These are phyloP conservation scores for Saccharomycopsis sp. DNA, from an alignment of 805 yeast species.

Conservation along the genomic window DNA sequence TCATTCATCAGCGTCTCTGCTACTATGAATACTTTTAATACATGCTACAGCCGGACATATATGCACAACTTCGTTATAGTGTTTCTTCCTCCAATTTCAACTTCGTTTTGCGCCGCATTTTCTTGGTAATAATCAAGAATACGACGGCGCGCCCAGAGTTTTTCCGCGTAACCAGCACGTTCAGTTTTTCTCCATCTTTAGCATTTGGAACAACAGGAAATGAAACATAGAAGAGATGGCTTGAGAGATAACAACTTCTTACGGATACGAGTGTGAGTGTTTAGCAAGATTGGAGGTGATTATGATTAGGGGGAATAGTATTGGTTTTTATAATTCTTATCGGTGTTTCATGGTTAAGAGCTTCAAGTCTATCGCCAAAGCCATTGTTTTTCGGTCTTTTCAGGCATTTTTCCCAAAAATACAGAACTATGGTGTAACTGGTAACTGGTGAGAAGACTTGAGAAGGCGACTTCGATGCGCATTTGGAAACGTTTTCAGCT, in stretches of 20 bases:
- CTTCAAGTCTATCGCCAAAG: too few species aligned
- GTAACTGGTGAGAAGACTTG: not conserved
- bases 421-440: too few species aligned
- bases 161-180: not conserved
- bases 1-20: too few species aligned
- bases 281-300: too few species aligned
- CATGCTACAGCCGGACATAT: too few species aligned
- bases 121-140: not conserved
- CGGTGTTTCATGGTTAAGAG: too few species aligned
- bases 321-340: too few species aligned
- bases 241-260: not conserved
- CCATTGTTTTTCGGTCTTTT: not conserved
- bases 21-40: not conserved
- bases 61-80: too few species aligned
- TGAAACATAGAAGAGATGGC: not conserved
- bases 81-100: not conserved
- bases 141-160: not conserved
- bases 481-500: not conserved
- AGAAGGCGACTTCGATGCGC: not conserved
- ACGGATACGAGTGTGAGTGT: too few species aligned
- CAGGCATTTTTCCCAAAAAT: too few species aligned
- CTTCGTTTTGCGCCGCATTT: not conserved
- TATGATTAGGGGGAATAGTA: too few species aligned
- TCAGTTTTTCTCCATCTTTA: not conserved
- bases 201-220: not conserved